Percentiles rank a stretch among this genome's conserved stretches.
Conservation (phyloP, 75 land plant genomes). For the Pinus albicaulis region DNA sequence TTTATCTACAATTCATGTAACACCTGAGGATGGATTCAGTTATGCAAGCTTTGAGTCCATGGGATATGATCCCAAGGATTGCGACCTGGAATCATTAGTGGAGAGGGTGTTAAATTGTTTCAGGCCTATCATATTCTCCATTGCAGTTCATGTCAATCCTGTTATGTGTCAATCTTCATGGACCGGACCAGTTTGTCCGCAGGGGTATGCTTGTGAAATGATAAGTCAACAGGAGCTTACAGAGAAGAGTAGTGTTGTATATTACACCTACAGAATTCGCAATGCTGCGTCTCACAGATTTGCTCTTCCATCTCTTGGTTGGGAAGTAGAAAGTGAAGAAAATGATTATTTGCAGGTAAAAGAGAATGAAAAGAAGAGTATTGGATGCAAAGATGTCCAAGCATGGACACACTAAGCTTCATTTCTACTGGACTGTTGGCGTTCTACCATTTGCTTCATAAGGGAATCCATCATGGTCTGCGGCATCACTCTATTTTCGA, state of each 20-base stretch:
- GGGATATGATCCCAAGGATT: conserved; percentile 43
- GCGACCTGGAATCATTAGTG: conserved; percentile 30
- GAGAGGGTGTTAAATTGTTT: conserved; percentile 58
- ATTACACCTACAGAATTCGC: conserved; percentile 32
- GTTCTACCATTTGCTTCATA: too few species aligned
- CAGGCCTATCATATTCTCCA: conserved; percentile 47
- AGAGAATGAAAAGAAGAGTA: neutral
- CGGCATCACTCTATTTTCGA: too few species aligned
- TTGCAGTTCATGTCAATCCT: conserved; percentile 45
- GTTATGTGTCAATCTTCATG: neutral
- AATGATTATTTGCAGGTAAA: neutral
- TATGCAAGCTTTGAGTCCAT: conserved; percentile 84
- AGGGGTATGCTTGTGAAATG: conserved; percentile 30
- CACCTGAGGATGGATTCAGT: conserved; percentile 85
- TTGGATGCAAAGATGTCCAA: neutral
- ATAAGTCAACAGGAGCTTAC: conserved; percentile 40
- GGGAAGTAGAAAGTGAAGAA: conserved; percentile 5
- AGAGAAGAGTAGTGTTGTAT: conserved; percentile 29
- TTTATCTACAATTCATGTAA: conserved; percentile 70
- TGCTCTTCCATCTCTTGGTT: neutral
- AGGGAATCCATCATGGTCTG: neutral
- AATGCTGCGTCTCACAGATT: neutral
- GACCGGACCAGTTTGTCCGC: conserved; percentile 9
- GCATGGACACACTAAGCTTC: neutral
- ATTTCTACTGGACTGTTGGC: neutral